These are phyloP conservation scores for Xylaria sp. DNA, from an alignment of 2,329 filamentous ascomycete species.

Conservation along the genomic window DNA sequence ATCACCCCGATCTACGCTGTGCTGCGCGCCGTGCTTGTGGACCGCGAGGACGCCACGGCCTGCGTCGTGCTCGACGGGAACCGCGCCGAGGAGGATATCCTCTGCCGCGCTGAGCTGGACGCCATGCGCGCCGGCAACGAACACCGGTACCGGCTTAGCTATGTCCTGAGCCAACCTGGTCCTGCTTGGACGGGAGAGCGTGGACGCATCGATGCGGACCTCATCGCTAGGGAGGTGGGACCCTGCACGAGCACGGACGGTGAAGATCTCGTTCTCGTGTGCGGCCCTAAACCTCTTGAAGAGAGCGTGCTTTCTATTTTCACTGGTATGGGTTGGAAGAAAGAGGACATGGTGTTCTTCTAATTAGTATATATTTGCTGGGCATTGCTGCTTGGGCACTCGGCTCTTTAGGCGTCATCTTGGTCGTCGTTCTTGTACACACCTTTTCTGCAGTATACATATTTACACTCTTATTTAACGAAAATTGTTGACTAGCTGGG, in stretches of 20 bases:
- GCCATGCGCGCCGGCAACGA: slow-evolving; percentile 63
- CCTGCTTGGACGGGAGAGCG: slow-evolving; percentile 74
- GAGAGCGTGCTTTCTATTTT: slow-evolving; percentile 65
- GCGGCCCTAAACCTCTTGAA: slow-evolving; percentile 82
- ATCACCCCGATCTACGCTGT: slow-evolving; percentile 94
- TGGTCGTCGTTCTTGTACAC: background rate
- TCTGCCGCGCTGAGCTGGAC: slow-evolving; percentile 80
- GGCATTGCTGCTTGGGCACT: background rate
- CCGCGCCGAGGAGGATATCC: slow-evolving; percentile 80
- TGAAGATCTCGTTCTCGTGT: slow-evolving; percentile 77
- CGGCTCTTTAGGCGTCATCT: background rate
- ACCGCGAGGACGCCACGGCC: slow-evolving; percentile 69
- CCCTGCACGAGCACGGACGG: slow-evolving; percentile 52
- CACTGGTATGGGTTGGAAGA: slow-evolving; percentile 72
- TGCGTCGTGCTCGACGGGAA: slow-evolving; percentile 86
- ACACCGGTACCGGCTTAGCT: slow-evolving; percentile 70
- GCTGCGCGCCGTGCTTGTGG: slow-evolving; percentile 76
- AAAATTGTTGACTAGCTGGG: background rate
- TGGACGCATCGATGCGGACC: slow-evolving; percentile 72
- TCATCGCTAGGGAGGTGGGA: slow-evolving; percentile 70
- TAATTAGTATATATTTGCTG: slow-evolving; percentile 50
- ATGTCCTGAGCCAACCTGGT: slow-evolving; percentile 74
- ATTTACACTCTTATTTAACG: background rate
- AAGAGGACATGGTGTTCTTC: slow-evolving; percentile 81
- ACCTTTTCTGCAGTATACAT: background rate